Evolutionary conservation across 2,329 filamentous ascomycete genomes (phyloP), one percentile per base, ranked within the genome.

Genomic region (Cladophialophora exuberans): DNA sequence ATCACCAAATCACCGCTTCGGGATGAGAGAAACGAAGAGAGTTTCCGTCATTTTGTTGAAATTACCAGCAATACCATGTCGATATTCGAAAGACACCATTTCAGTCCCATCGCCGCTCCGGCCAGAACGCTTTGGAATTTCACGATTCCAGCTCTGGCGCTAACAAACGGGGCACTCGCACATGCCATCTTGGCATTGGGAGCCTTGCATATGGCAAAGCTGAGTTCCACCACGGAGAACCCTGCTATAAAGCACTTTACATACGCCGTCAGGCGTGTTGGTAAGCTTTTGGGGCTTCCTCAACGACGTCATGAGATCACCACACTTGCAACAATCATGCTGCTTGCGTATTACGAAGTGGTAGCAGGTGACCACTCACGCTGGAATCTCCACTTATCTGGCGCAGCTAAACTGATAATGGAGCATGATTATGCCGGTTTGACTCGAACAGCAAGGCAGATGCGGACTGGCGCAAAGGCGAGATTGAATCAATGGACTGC

Each of bases 351-450:
- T 69, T 97, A 96, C 66, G 94, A 97, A 70, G 89, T 97, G 15
- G 94, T 93, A 86, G 88, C 88, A 30, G 93, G 91, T 18, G 93
- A 99, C 63, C 93, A 97, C 65, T 85, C 88, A 52, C 96, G 96
- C 70, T 99, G 94, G 94, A 94, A 89, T 66, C 93, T 89, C 59
- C 94, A 97, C 72, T 77, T 97, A 31, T 84, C 89, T 43, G 94
- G 94, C 10, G 85, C 87, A 35, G 87, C 92, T 60, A 59, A 54
- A 33, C 79, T 97, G 25, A 80, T 97, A 22, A 82, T 83, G 48
- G 92, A 97, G 67, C 88, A 95, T 36, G 87, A 94, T 45, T 89
- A 91, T 57, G 80, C 81, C 7, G 80, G 83, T 1, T 87, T 92
- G 76, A 89, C 88, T 0, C 83, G 82, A 53, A 81, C 85, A 51